A percentile compares a stretch with the other conserved stretches of the same genome.
Conservation (phyloP, 768 basidiomycete species). For the Leccinum aurantiacum region DNA sequence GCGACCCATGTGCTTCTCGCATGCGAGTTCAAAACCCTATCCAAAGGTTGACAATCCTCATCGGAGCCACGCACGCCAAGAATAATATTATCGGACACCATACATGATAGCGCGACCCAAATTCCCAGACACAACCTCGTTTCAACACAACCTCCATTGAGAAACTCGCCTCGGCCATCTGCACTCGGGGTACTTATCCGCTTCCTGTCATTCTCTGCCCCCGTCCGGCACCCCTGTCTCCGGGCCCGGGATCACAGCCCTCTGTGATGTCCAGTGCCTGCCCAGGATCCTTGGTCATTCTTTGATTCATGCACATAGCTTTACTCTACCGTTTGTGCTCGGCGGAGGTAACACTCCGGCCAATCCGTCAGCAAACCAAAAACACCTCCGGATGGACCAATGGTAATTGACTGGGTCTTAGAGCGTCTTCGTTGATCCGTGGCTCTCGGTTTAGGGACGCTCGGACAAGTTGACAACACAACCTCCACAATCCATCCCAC, state of each 20-base stretch:
- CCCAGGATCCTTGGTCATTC: background rate
- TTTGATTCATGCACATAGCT: background rate
- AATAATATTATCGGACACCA: background rate
- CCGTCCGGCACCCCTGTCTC: slow-evolving; percentile 2
- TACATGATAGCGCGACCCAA: background rate
- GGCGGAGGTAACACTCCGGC: background rate
- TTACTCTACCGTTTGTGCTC: background rate
- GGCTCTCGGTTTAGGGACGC: background rate
- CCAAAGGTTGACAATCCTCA: slow-evolving; percentile 5
- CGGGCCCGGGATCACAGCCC: slow-evolving; percentile 10
- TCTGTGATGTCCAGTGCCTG: background rate
- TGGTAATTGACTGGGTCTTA: background rate
- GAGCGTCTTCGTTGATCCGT: slow-evolving; percentile 2
- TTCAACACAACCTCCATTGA: background rate
- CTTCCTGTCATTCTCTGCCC: background rate
- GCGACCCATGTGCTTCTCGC: slow-evolving; percentile 4
- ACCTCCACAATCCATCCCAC: background rate
- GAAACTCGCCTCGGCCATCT: background rate
- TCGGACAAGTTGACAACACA: background rate
- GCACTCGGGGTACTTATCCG: background rate
- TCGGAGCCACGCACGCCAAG: background rate
- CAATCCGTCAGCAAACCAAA: background rate
- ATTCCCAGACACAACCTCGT: slow-evolving; percentile 8
- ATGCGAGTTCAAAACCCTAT: slow-evolving; percentile 16
- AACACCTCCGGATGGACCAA: background rate